Conservation (phyloP, 176 grass and related monocot genomes). For the Musa troglodytarum region DNA sequence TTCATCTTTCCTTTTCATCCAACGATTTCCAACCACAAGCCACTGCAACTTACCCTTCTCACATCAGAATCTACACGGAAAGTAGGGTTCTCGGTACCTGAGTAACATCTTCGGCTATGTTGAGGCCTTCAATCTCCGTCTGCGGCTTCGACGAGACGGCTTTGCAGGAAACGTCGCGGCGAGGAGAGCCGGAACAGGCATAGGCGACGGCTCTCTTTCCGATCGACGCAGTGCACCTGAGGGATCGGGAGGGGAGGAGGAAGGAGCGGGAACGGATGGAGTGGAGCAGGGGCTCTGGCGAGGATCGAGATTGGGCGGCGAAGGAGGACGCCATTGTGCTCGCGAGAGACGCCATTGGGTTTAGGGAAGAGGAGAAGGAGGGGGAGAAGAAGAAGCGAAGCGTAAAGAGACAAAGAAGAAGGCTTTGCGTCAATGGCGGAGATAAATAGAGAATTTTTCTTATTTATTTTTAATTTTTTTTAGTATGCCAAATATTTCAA, state of each 20-base stretch:
- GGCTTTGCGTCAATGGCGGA: no score
- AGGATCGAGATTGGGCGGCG: not conserved
- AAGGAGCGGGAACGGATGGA: not conserved
- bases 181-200: not conserved
- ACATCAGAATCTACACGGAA: not conserved
- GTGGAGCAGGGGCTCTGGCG: no score
- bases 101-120: conserved; percentile 72
- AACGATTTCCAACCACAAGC: no score
- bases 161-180: conserved; percentile 31
- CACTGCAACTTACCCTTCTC: no score
- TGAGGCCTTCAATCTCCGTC: conserved; percentile 70
- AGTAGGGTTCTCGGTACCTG: conserved; percentile 34
- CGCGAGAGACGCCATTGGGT: conserved; percentile 9
- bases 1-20: no score
- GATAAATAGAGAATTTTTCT: no score
- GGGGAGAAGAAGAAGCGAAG: no score
- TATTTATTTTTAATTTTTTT: no score
- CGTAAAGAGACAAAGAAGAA: no score
- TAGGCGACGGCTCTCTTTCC: conserved; percentile 8
- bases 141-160: conserved; percentile 27
- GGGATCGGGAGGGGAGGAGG: conserved; percentile 5
- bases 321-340: conserved; percentile 4
- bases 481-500: no score
- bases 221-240: not conserved
- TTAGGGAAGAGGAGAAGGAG: not conserved